Percentiles rank a stretch among this genome's conserved stretches.
Evolutionary conservation across 2,329 filamentous ascomycete species (phyloP).

Genomic region (Phyllosticta capitalensis): DNA sequence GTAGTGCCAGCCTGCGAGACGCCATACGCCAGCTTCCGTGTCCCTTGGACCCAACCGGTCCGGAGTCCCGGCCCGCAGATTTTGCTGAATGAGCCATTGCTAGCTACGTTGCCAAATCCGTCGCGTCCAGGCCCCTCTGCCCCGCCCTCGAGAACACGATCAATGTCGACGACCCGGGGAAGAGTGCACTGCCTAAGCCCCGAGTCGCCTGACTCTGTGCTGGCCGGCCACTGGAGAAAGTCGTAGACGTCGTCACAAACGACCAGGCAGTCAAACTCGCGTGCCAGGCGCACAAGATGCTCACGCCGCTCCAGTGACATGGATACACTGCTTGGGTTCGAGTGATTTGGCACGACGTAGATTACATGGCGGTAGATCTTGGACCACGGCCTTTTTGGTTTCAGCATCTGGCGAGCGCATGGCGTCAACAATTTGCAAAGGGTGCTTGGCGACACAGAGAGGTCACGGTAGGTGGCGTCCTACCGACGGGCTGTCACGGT

Average conservation of each 20-base stretch:
- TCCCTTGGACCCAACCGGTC: slow-evolving; percentile 81
- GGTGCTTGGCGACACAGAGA: background rate
- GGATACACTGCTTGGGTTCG: slow-evolving; percentile 78
- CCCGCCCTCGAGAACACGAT: slow-evolving; percentile 55
- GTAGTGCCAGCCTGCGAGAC: slow-evolving; percentile 52
- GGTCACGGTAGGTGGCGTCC: slow-evolving; percentile 12
- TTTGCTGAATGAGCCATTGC: slow-evolving; percentile 88
- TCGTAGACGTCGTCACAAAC: slow-evolving; percentile 92
- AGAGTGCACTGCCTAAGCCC: slow-evolving; percentile 23
- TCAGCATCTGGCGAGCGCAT: slow-evolving; percentile 37
- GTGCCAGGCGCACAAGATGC: slow-evolving; percentile 63
- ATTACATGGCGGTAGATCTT: slow-evolving; percentile 84
- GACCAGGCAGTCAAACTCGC: slow-evolving; percentile 71
- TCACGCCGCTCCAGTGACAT: slow-evolving; percentile 62
- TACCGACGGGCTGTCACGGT: slow-evolving; percentile 37
- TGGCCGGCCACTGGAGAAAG: slow-evolving; percentile 66
- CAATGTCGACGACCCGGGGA: slow-evolving; percentile 71
- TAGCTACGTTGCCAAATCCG: slow-evolving; percentile 69
- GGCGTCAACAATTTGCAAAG: slow-evolving; percentile 6
- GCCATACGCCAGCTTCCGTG: slow-evolving; percentile 49
- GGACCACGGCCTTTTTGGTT: slow-evolving; percentile 48
- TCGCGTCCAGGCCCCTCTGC: slow-evolving; percentile 37
- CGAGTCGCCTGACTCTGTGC: slow-evolving; percentile 22
- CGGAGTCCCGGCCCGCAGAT: slow-evolving; percentile 71
- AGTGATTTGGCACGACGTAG: slow-evolving; percentile 80